These are phyloP conservation scores for Abortiporus biennis DNA, from an alignment of 1,284 basidiomycete genomes.

Conservation along the genomic window DNA sequence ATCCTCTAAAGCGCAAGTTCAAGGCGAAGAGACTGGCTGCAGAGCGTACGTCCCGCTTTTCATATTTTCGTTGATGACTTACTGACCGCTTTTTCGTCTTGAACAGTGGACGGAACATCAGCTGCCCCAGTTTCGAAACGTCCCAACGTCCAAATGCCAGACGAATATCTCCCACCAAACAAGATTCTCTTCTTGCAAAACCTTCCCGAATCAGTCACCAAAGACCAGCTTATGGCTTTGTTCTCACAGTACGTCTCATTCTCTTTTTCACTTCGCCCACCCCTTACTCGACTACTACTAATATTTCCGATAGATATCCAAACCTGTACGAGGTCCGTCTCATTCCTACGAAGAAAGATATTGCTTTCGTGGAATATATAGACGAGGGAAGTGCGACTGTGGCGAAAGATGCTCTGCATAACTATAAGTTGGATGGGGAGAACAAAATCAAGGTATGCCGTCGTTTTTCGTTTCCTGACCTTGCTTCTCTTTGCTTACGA, in stretches of 20 bases:
- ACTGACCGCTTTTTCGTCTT: slow-evolving; percentile 3
- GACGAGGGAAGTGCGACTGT: slow-evolving; percentile 87
- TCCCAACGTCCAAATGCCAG: slow-evolving; percentile 91
- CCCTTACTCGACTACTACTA: no score
- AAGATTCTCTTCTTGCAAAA: slow-evolving; percentile 98
- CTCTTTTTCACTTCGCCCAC: no score
- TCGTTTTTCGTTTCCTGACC: no score
- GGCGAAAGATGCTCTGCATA: slow-evolving; percentile 93
- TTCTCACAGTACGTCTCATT: slow-evolving; percentile 72
- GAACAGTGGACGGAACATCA: slow-evolving; percentile 62
- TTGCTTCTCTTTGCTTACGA: no score
- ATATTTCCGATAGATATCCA: slow-evolving; percentile 64
- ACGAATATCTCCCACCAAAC: slow-evolving; percentile 99
- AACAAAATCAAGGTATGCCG: slow-evolving; percentile 98
- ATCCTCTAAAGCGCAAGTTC: slow-evolving; percentile 83
- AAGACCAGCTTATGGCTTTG: slow-evolving; percentile 82
- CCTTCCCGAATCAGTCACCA: slow-evolving; percentile 84
- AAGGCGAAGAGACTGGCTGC: slow-evolving; percentile 74
- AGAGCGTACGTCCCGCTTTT: slow-evolving; percentile 45
- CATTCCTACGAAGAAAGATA: slow-evolving; percentile 92
- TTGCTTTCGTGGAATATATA: slow-evolving; percentile 92
- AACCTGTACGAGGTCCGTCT: slow-evolving; percentile 94
- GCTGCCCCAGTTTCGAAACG: slow-evolving; percentile 64
- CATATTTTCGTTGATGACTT: not conserved
- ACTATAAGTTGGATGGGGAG: slow-evolving; percentile 93